Evolutionary conservation across 2,329 filamentous ascomycete genomes (phyloP).

Genomic region (Berkeleyomyces rouxiae): DNA sequence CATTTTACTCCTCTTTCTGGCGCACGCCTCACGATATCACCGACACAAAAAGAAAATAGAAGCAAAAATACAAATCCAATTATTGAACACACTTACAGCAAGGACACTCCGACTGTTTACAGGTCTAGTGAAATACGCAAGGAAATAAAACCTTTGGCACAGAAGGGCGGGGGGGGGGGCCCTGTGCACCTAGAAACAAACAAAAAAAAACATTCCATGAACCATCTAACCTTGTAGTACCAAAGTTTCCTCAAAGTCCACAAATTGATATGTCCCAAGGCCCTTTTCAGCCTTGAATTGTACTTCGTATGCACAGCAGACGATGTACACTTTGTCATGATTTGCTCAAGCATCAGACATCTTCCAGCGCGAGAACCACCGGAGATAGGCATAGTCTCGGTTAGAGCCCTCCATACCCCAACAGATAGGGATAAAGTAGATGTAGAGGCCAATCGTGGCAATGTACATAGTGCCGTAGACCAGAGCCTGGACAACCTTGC

Average conservation of each 20-base stretch:
- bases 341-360: constrained; percentile 41
- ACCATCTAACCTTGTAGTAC: neutral
- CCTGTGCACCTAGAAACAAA: neutral
- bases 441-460: constrained; percentile 63
- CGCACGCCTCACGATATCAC: neutral
- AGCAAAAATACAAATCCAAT: neutral
- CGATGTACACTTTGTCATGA: neutral
- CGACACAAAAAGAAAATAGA: neutral
- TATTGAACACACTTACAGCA: neutral
- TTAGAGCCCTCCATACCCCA: constrained; percentile 87
- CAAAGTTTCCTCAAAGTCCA: neutral
- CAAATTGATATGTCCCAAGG: neutral
- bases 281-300: neutral
- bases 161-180: neutral
- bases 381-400: constrained; percentile 75
- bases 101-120: neutral
- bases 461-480: constrained; percentile 63
- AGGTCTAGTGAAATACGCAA: neutral
- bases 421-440: constrained; percentile 81
- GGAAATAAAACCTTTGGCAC: neutral
- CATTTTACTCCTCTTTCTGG: neutral
- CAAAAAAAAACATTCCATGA: neutral
- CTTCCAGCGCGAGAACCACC: constrained; percentile 82
- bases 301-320: neutral
- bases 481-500: constrained; percentile 44